phyloP scores from a whole-genome alignment of 177 flowering plant species.

The Vitis hybrid region DNA sequence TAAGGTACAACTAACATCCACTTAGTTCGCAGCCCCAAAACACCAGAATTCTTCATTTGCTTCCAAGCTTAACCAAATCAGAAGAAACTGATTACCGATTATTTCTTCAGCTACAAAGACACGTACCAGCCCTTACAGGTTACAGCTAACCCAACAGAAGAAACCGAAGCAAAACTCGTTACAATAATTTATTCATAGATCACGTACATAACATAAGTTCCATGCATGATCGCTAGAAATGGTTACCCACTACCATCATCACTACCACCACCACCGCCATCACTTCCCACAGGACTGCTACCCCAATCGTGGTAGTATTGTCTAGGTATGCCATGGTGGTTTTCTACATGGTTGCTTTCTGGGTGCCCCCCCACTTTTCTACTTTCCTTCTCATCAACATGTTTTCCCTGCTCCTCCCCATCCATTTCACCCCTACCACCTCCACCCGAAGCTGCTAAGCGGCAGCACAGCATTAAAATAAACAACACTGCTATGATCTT shows the following conservation, averaged over 20 bases:
- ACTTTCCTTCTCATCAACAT: neutral
- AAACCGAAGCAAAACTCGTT: neutral
- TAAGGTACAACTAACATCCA: no score
- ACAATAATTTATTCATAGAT: neutral
- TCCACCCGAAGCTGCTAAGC: conserved; percentile 11
- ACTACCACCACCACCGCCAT: conserved; percentile 15
- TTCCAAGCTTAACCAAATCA: no score
- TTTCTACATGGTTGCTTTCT: conserved; percentile 14
- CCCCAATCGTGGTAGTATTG: conserved; percentile 14
- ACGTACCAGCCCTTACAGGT: neutral
- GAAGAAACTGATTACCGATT: no score
- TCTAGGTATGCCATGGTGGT: conserved; percentile 41
- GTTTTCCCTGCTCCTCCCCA: conserved; percentile 12
- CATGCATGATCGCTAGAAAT: neutral
- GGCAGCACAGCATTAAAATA: conserved; percentile 14
- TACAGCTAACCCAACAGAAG: neutral
- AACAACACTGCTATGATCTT: conserved; percentile 11
- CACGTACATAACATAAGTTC: neutral
- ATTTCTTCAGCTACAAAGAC: no score
- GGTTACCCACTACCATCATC: conserved; percentile 7
- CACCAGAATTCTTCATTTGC: no score
- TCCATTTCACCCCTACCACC: neutral
- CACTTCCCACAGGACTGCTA: conserved; percentile 9
- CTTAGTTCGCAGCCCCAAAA: no score
- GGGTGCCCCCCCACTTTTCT: conserved; percentile 1